phyloP scores from a whole-genome alignment of 176 grass and related monocot species.

The Phragmites australis region DNA sequence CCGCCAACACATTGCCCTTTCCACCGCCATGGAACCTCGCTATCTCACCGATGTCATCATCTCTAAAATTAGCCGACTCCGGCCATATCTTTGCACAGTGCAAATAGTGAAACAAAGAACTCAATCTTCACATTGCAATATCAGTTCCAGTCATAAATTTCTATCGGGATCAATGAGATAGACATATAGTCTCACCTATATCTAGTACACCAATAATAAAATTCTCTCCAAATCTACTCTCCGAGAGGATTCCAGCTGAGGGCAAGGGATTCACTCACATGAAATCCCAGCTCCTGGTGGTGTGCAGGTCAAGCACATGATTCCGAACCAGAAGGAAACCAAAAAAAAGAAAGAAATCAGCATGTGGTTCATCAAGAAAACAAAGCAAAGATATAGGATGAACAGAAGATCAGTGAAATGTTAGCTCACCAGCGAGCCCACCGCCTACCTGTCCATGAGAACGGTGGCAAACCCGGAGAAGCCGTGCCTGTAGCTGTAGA shows the following conservation, averaged over 20 bases:
- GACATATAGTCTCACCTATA: constrained; percentile 46
- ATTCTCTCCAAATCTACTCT: constrained; percentile 53
- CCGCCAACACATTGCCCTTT: constrained; percentile 64
- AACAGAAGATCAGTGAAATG: neutral
- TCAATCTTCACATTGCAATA: neutral
- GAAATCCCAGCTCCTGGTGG: constrained; percentile 87
- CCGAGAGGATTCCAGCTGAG: constrained; percentile 43
- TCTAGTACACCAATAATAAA: constrained; percentile 79
- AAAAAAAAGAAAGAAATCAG: constrained; percentile 7
- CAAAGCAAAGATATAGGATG: neutral
- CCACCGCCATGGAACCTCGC: constrained; percentile 57
- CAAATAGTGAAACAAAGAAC: neutral
- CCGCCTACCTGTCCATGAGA: constrained; percentile 52
- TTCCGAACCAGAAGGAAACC: constrained; percentile 26
- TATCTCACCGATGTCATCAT: constrained; percentile 43
- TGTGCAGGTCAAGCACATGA: constrained; percentile 67
- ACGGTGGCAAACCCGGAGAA: constrained; percentile 77
- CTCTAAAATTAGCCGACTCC: constrained; percentile 70
- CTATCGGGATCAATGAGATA: neutral
- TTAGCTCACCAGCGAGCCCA: constrained; percentile 47
- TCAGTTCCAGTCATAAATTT: neutral
- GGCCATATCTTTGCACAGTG: constrained; percentile 80
- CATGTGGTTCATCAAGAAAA: neutral
- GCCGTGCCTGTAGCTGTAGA: too few species aligned
- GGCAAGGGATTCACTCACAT: constrained; percentile 50